Percentiles rank a stretch among this genome's conserved stretches.
Conservation (phyloP, 2,329 filamentous ascomycete species). For the Verticillium isaacii region DNA sequence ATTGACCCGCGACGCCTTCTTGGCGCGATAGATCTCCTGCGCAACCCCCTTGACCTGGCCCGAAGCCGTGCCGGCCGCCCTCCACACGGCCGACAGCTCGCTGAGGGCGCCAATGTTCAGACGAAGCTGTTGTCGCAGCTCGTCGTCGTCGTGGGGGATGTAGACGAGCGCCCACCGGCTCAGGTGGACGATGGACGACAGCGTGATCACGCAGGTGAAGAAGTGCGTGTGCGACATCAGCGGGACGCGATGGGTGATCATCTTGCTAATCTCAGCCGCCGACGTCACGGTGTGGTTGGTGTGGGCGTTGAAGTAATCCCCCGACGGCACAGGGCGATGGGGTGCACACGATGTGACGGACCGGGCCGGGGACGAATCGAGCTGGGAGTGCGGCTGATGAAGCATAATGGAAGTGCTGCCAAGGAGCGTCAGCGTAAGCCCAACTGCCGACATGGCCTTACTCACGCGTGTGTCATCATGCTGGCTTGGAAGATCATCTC, state of each 20-base stretch:
- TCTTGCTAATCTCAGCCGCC: constrained; percentile 70
- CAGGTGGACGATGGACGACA: constrained; percentile 76
- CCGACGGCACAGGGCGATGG: constrained; percentile 44
- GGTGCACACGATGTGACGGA: constrained; percentile 63
- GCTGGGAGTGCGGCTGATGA: constrained; percentile 73
- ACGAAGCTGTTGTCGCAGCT: constrained; percentile 68
- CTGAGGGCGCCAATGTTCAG: constrained; percentile 75
- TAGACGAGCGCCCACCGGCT: constrained; percentile 69
- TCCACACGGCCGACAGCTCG: constrained; percentile 65
- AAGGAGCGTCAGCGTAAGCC: constrained; percentile 3
- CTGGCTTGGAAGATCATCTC: constrained; percentile 90
- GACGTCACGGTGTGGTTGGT: constrained; percentile 77
- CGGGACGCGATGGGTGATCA: constrained; percentile 69
- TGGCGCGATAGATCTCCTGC: constrained; percentile 64
- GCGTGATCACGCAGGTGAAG: constrained; percentile 74
- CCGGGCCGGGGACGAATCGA: constrained; percentile 57
- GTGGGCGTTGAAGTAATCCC: constrained; percentile 57
- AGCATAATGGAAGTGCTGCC: constrained; percentile 63
- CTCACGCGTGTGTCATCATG: constrained; percentile 64
- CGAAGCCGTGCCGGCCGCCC: constrained; percentile 63
- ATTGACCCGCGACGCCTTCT: constrained; percentile 50
- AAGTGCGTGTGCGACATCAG: constrained; percentile 75
- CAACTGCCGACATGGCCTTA: constrained; percentile 4
- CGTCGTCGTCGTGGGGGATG: constrained; percentile 56
- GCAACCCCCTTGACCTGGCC: constrained; percentile 73